These are phyloP conservation scores for Tylopilus rubrobrunneus DNA, from an alignment of 768 basidiomycete species.

Conservation along the genomic window DNA sequence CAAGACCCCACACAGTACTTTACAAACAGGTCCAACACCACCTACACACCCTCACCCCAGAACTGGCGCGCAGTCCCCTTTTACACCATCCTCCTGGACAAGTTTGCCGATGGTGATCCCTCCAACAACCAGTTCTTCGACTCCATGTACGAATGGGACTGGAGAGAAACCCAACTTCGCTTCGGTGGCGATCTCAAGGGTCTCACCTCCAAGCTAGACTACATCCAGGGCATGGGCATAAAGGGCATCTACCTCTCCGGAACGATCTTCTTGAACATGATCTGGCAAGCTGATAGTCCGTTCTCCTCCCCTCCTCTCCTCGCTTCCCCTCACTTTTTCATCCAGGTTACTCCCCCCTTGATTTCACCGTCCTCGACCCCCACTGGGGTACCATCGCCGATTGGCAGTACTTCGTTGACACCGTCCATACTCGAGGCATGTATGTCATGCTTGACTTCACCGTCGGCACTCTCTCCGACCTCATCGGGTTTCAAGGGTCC, in stretches of 20 bases:
- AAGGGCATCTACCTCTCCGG: constrained; percentile 86
- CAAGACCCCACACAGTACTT: constrained; percentile 62
- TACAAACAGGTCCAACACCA: constrained; percentile 54
- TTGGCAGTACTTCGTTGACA: constrained; percentile 73
- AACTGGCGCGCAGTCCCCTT: constrained; percentile 86
- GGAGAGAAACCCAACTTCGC: constrained; percentile 84
- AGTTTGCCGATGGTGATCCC: constrained; percentile 92
- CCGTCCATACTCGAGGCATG: constrained; percentile 79
- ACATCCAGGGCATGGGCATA: constrained; percentile 87
- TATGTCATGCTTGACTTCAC: constrained; percentile 94
- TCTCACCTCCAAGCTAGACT: constrained; percentile 71
- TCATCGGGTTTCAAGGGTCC: constrained; percentile 82
- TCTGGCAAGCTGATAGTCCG: constrained; percentile 96
- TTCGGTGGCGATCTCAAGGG: constrained; percentile 89
- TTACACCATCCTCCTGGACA: constrained; percentile 85
- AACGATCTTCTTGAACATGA: constrained; percentile 90
- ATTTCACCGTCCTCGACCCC: constrained; percentile 86
- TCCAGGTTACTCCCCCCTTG: constrained; percentile 86
- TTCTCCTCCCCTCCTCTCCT: constrained; percentile 12
- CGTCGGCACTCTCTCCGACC: constrained; percentile 86
- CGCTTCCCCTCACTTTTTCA: not conserved
- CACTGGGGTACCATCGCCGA: constrained; percentile 86
- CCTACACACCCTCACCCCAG: constrained; percentile 71
- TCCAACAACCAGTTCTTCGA: constrained; percentile 87
- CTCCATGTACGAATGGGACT: constrained; percentile 78